These are phyloP conservation scores for Cordyceps militaris DNA, from an alignment of 2,329 filamentous ascomycete genomes.

Conservation along the genomic window DNA sequence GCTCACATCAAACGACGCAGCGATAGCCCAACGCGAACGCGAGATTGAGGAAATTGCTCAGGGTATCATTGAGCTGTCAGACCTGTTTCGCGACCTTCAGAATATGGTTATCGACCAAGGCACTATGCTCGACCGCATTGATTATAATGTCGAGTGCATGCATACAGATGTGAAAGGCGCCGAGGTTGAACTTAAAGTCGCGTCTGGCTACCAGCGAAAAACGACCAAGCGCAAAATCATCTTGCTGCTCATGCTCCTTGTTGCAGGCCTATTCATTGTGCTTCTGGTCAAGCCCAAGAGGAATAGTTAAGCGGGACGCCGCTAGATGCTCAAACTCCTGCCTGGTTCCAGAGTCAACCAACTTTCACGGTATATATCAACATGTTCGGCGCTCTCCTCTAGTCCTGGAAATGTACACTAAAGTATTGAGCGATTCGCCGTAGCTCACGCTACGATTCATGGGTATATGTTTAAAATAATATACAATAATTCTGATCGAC, in stretches of 20 bases:
- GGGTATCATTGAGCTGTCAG: slow-evolving; percentile 92
- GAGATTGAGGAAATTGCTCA: slow-evolving; percentile 98
- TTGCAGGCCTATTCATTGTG: slow-evolving; percentile 81
- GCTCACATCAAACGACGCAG: slow-evolving; percentile 69
- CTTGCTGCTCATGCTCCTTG: slow-evolving; percentile 74
- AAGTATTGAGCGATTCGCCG: not conserved
- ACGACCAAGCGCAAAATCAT: slow-evolving; percentile 91
- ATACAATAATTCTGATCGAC: not conserved
- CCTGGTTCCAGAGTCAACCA: not conserved
- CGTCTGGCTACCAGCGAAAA: slow-evolving; percentile 81
- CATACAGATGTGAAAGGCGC: slow-evolving; percentile 86
- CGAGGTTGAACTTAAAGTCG: slow-evolving; percentile 83
- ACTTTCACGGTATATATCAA: not conserved
- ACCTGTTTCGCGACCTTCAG: slow-evolving; percentile 94
- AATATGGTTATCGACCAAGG: slow-evolving; percentile 92
- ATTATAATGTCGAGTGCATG: slow-evolving; percentile 98
- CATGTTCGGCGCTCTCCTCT: not conserved
- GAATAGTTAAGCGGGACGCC: slow-evolving; percentile 18
- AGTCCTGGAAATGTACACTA: slow-evolving; percentile 5
- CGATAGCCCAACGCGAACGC: slow-evolving; percentile 84
- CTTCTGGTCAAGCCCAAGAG: slow-evolving; percentile 72
- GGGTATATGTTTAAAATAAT: slow-evolving; percentile 5
- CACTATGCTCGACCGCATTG: slow-evolving; percentile 86
- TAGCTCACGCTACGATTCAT: not conserved
- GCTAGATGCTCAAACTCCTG: not conserved